Conservation (phyloP, 495 filamentous ascomycete genomes). For the Podospora fimiseda region DNA sequence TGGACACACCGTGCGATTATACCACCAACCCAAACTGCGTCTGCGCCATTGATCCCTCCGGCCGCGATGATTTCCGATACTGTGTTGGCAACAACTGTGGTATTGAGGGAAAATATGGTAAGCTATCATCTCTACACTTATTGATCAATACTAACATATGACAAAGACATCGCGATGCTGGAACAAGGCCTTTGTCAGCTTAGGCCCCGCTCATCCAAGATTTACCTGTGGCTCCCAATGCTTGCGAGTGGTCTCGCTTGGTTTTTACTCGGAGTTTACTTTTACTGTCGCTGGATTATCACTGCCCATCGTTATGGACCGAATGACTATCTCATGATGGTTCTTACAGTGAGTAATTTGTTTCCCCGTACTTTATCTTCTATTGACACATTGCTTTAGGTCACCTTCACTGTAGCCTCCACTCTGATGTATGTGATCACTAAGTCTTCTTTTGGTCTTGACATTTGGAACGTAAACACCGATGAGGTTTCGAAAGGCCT, state of each 20-base stretch:
- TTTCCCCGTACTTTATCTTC: neutral
- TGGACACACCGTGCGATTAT: neutral
- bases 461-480: neutral
- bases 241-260: neutral
- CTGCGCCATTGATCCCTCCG: neutral
- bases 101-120: neutral
- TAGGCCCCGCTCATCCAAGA: neutral
- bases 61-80: neutral
- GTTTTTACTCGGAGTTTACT: neutral
- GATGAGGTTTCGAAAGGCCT: neutral
- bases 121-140: too few species aligned
- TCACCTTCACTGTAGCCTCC: neutral
- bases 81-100: neutral
- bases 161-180: neutral
- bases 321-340: neutral
- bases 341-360: neutral
- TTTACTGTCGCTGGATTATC: neutral
- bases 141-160: neutral
- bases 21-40: neutral
- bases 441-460: neutral
- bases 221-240: neutral
- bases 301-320: neutral
- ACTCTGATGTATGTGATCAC: neutral
- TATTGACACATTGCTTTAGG: neutral
- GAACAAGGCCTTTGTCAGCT: neutral